phyloP scores from a whole-genome alignment of 2,329 filamentous ascomycete genomes.

The Hymenoscyphus occultus region DNA sequence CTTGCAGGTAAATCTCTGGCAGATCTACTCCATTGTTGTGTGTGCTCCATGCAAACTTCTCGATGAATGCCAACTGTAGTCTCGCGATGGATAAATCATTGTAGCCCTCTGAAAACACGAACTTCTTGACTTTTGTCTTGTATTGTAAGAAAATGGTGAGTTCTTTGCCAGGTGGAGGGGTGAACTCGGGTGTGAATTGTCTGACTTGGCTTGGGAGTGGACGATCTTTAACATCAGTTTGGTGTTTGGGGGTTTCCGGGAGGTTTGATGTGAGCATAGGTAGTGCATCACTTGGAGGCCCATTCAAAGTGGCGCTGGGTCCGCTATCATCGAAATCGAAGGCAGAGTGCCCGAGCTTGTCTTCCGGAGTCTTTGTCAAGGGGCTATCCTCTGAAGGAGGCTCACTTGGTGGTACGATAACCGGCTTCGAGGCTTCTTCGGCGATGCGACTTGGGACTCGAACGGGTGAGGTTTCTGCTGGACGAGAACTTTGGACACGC shows the following conservation, averaged over 20 bases:
- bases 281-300: slow-evolving; percentile 52
- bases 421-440: slow-evolving; percentile 44
- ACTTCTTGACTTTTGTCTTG: slow-evolving; percentile 96
- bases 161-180: slow-evolving; percentile 75
- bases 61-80: slow-evolving; percentile 92
- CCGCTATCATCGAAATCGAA: slow-evolving; percentile 26
- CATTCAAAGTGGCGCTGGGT: slow-evolving; percentile 57
- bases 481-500: slow-evolving; percentile 41
- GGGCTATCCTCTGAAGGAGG: slow-evolving; percentile 37
- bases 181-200: slow-evolving; percentile 58
- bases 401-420: slow-evolving; percentile 39
- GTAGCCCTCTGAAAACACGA: slow-evolving; percentile 79
- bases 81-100: slow-evolving; percentile 82
- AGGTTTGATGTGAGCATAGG: slow-evolving; percentile 32
- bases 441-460: slow-evolving; percentile 59
- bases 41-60: slow-evolving; percentile 99
- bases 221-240: slow-evolving; percentile 20
- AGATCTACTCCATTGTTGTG: slow-evolving; percentile 89
- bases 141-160: slow-evolving; percentile 94
- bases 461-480: slow-evolving; percentile 60
- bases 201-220: slow-evolving; percentile 45
- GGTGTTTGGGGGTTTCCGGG: slow-evolving; percentile 23
- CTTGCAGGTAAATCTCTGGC: slow-evolving; percentile 97
- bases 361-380: slow-evolving; percentile 55
- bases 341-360: slow-evolving; percentile 45